Base-by-base conservation (phyloP, 129 eudicot genomes). In the Scalesia atractyloides region DNA sequence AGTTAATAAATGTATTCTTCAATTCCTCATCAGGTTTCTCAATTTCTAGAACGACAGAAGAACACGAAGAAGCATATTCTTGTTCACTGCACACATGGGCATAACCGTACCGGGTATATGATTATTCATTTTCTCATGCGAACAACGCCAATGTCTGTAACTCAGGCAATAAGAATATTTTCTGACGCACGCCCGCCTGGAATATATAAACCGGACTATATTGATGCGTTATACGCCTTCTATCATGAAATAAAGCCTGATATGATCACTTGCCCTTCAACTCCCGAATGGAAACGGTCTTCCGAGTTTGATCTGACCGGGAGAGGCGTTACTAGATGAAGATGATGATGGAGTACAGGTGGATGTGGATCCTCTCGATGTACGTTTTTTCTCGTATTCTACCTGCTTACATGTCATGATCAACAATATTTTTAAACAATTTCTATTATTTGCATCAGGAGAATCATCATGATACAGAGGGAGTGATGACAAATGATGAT, bases 1-100 rank as follows among this genome's bases (percentile, higher is more conserved):
- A 22, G n/a, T 4, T 13, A 15, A 20, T 20, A 61, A 26, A 34
- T 61, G 70, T 46, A n/a, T 20, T 57, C 61, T 1, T 69, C 64
- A 36, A n/a, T 20, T 57, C 61, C 3, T 69, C 64, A 36, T 64
- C 83, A 89, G 99, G 99, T 95, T 54, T 76, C 85, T 65, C 96
- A 90, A 76, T 95, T 82, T 85, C 60, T 95, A 68, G 79, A 76
- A 36, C 82, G 92, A 16, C 97, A 95, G 54, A 88, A 85, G 78
- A 87, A 90, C 73, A 43, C 88, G 12, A 95, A 90, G 82, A 95
- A 85, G 83, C 80, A 83, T 80, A 83, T 88, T 68, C 87, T 95
- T 80, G 96, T 95, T 61, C 99, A 95, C 68, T 95, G 99, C 79
- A 95, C 97, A 0, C 99, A 95, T 67, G 99, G 99, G 85, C 99